phyloP scores from a whole-genome alignment of 306 rosid species.

The Bauhinia variegata region DNA sequence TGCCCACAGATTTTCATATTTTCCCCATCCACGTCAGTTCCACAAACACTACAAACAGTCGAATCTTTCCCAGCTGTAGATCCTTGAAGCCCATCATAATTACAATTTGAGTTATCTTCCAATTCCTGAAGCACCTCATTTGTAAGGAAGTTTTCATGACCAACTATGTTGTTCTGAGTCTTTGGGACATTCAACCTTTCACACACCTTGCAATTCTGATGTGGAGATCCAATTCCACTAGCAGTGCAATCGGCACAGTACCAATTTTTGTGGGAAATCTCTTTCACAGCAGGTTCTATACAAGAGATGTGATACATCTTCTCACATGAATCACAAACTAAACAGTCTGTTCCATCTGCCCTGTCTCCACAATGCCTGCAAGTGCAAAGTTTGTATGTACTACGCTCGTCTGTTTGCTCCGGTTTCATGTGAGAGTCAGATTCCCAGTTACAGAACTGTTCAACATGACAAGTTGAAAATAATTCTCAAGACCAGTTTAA shows the following conservation, averaged over 20 bases:
- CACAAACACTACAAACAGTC: slow-evolving; percentile 66
- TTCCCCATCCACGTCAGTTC: slow-evolving; percentile 51
- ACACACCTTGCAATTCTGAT: slow-evolving; percentile 79
- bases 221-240: slow-evolving; percentile 60
- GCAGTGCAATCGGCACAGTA: slow-evolving; percentile 73
- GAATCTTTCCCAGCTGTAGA: slow-evolving; percentile 23
- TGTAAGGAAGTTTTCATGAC: slow-evolving; percentile 46
- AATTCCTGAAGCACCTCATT: slow-evolving; percentile 49
- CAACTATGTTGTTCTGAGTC: slow-evolving; percentile 42
- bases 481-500: slow-evolving; percentile 27
- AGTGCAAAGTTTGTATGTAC: slow-evolving; percentile 47
- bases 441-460: slow-evolving; percentile 56
- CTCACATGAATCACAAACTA: slow-evolving; percentile 98
- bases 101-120: slow-evolving; percentile 57
- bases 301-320: slow-evolving; percentile 86
- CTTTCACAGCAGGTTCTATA: slow-evolving; percentile 79
- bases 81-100: slow-evolving; percentile 48
- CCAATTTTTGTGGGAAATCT: slow-evolving; percentile 86
- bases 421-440: slow-evolving; percentile 59
- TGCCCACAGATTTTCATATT: slow-evolving; percentile 59
- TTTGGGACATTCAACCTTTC: slow-evolving; percentile 59
- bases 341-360: slow-evolving; percentile 73
- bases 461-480: slow-evolving; percentile 40
- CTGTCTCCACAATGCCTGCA: slow-evolving; percentile 74
- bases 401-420: slow-evolving; percentile 56